Percentiles rank a stretch among this genome's conserved stretches.
These are phyloP conservation scores for Ogataea sp. DNA, from an alignment of 805 yeast species.

Conservation along the genomic window DNA sequence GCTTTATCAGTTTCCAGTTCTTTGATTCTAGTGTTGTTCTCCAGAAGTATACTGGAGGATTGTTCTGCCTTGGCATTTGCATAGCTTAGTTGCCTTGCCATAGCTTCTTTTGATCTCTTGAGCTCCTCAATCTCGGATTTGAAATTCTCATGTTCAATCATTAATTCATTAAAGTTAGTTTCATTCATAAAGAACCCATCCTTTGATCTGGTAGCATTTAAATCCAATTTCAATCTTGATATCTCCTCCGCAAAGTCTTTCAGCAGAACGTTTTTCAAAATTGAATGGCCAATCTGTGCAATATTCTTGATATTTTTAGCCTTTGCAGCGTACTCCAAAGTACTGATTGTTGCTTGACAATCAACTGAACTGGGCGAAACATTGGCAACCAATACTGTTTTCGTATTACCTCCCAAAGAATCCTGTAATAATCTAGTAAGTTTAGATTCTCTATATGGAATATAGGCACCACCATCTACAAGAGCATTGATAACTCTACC, in stretches of 20 bases:
- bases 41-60: slow-evolving; percentile 14
- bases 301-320: slow-evolving; percentile 46
- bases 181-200: slow-evolving; percentile 63
- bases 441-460: slow-evolving; percentile 75
- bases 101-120: slow-evolving; percentile 30
- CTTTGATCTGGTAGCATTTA: slow-evolving; percentile 51
- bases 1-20: slow-evolving; percentile 5
- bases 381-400: slow-evolving; percentile 83
- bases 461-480: slow-evolving; percentile 56
- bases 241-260: slow-evolving; percentile 39
- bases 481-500: slow-evolving; percentile 82
- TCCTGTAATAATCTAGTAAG: slow-evolving; percentile 69
- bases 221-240: slow-evolving; percentile 38
- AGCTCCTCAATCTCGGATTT: slow-evolving; percentile 43
- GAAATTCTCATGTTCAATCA: slow-evolving; percentile 38
- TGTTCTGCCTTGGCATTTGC: slow-evolving; percentile 10
- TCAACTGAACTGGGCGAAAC: slow-evolving; percentile 55
- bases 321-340: slow-evolving; percentile 48
- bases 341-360: slow-evolving; percentile 42
- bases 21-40: slow-evolving; percentile 9
- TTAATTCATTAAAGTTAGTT: slow-evolving; percentile 45
- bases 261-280: slow-evolving; percentile 36
- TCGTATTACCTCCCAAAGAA: slow-evolving; percentile 80
- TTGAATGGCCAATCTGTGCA: slow-evolving; percentile 39
- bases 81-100: slow-evolving; percentile 29